Base-by-base conservation (phyloP, 371 early-diverging fungal genomes). In the Mucor plumbeus region DNA sequence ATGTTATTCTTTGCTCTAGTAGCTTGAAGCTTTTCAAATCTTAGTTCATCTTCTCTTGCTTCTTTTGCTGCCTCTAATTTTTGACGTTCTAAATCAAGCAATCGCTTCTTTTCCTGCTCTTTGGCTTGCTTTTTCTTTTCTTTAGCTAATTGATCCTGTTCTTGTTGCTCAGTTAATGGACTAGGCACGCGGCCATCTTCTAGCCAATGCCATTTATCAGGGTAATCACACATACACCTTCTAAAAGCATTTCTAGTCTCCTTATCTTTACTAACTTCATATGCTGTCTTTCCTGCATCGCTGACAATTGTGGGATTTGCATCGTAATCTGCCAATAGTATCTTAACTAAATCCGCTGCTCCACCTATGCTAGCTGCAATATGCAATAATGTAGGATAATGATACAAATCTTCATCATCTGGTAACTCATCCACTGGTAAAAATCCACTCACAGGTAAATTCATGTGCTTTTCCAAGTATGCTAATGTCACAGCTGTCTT, bases 221-320 rank as follows among this genome's bases (percentile, higher is more conserved):
- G 89, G 7, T 85, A 47, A 39, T 84, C 79, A n/a, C 78, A 79
- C 85, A 92, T 89, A 59, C 84, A 90, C 17, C 93, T 79, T 35
- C 92, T 80, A 74, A 96, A 96, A 0, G 85, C 89, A 71, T 95
- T 94, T 10, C 95, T 82, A 0, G 90, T 89, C 15, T 85, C 83
- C 63, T 93, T 92, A 73, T 89, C 87, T 48, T 82, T 87, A 9
- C 93, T 85, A 7, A 95, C 79, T 41, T 95, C 94, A 68, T 95
- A 97, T 0, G 97, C 90, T 9, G 91, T 90, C 61, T 86, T 84
- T 17, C 89, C 87, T 7, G 78, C 79, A 5, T 82, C 73, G 39
- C 80, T 86, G 14, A 87, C 79, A 4, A 90, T 71, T 0, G 95
- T 94, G 0, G 96, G 96, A 67, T 96, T 92, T 0, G 90, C 95